A percentile compares a stretch with the other conserved stretches of the same genome.
phyloP scores from a whole-genome alignment of 2,329 filamentous ascomycete genomes.

The Epichloe bromicola region DNA sequence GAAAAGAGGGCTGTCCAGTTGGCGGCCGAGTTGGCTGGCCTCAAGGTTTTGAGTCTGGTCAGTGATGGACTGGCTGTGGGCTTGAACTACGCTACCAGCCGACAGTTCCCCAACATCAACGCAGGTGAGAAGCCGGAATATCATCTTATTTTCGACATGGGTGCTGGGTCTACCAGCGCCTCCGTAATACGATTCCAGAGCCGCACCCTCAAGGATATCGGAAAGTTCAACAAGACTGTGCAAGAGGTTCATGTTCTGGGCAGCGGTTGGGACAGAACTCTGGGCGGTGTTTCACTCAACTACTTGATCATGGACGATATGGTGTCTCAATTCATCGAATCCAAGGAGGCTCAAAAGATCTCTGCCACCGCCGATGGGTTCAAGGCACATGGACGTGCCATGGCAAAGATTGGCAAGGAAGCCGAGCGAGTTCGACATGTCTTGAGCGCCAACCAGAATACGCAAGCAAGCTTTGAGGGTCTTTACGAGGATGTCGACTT shows the following conservation, averaged over 20 bases:
- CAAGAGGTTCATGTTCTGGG: conserved; percentile 90
- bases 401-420: conserved; percentile 87
- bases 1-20: conserved; percentile 78
- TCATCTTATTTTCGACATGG: conserved; percentile 95
- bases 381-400: conserved; percentile 64
- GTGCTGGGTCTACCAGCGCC: conserved; percentile 84
- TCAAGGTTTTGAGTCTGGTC: conserved; percentile 74
- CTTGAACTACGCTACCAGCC: conserved; percentile 84
- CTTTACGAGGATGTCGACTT: conserved; percentile 89
- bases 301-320: conserved; percentile 82
- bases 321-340: conserved; percentile 63
- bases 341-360: conserved; percentile 51
- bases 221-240: conserved; percentile 89
- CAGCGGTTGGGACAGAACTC: conserved; percentile 73
- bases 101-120: conserved; percentile 74
- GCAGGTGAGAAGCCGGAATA: conserved; percentile 79
- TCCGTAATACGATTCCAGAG: conserved; percentile 84
- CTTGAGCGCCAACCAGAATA: conserved; percentile 83
- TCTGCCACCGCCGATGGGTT: conserved; percentile 50
- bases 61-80: conserved; percentile 88
- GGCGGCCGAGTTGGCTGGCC: conserved; percentile 75
- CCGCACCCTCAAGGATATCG: conserved; percentile 77
- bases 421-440: conserved; percentile 78
- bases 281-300: conserved; percentile 85
- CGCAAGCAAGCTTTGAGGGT: conserved; percentile 69